A percentile compares a stretch with the other conserved stretches of the same genome.
These are phyloP conservation scores for Lepidium campestre DNA, from an alignment of 441 rosid genomes.

Conservation along the genomic window DNA sequence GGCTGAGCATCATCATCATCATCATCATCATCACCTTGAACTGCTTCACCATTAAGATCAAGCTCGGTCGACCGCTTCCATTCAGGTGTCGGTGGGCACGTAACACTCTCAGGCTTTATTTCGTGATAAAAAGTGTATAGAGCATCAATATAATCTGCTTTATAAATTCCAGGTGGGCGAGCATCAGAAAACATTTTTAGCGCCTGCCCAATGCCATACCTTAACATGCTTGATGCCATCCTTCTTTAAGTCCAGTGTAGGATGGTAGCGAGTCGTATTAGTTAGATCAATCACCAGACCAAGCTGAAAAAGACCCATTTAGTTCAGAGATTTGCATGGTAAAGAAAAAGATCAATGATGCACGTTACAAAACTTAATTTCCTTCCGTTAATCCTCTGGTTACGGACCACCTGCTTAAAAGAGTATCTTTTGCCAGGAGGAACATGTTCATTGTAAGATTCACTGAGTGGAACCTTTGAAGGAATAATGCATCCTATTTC, in stretches of 20 bases:
- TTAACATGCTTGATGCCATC: conserved; percentile 90
- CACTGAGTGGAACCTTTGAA: conserved; percentile 94
- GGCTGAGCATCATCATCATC: conserved; percentile 53
- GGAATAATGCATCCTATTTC: conserved; percentile 72
- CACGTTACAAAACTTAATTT: conserved; percentile 36
- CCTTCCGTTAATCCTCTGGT: conserved; percentile 63
- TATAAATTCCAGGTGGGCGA: conserved; percentile 97
- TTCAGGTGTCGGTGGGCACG: conserved; percentile 85
- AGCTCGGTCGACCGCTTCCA: conserved; percentile 89
- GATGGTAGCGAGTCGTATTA: conserved; percentile 82
- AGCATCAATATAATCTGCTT: conserved; percentile 77
- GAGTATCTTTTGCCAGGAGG: conserved; percentile 96
- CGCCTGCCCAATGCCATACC: conserved; percentile 61
- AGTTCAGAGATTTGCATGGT: background rate
- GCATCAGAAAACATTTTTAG: conserved; percentile 65
- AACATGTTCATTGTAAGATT: conserved; percentile 61
- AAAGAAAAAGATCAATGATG: background rate
- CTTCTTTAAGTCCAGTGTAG: conserved; percentile 58
- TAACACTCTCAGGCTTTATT: conserved; percentile 56
- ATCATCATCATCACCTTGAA: conserved; percentile 25
- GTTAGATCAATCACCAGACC: conserved; percentile 97
- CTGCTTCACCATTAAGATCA: conserved; percentile 98
- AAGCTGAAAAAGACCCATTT: conserved; percentile 45
- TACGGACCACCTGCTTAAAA: conserved; percentile 74
- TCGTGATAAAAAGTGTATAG: conserved; percentile 84